Percentiles rank a stretch among this genome's conserved stretches.
These are phyloP conservation scores for Botryobasidium botryosum DNA, from an alignment of 768 basidiomycete species.

Conservation along the genomic window DNA sequence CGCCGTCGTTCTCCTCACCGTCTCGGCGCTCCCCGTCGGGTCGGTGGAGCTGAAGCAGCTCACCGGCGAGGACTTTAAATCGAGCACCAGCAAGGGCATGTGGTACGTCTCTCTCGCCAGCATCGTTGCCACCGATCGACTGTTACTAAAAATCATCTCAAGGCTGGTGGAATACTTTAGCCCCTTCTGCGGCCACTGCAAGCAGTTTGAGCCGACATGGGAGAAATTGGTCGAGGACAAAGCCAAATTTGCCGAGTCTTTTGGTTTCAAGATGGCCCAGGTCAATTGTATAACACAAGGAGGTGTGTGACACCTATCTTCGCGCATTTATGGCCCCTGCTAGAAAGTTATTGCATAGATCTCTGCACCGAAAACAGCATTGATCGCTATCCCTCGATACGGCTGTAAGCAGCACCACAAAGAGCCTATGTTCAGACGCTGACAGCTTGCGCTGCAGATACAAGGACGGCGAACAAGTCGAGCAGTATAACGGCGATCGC, in stretches of 20 bases:
- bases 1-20: too few relatives aligned
- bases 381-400: conserved; percentile 57
- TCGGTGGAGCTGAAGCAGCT: conserved; percentile 14
- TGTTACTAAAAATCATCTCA: background rate
- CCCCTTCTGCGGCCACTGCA: conserved; percentile 72
- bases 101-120: conserved; percentile 17
- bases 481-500: conserved; percentile 37
- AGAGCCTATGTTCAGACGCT: background rate
- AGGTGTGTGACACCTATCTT: conserved; percentile 29
- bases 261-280: conserved; percentile 50
- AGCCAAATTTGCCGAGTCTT: conserved; percentile 26
- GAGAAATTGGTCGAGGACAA: conserved; percentile 33
- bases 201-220: conserved; percentile 70
- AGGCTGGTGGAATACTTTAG: conserved; percentile 80
- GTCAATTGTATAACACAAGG: conserved; percentile 66
- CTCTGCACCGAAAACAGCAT: conserved; percentile 58
- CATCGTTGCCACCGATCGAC: background rate
- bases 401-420: conserved; percentile 30
- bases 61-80: conserved; percentile 20
- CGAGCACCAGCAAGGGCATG: conserved; percentile 16
- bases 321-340: background rate
- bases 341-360: conserved; percentile 29
- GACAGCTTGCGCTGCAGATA: conserved; percentile 13
- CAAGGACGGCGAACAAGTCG: conserved; percentile 42
- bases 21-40: conserved; percentile 8